Conservation (phyloP, 129 eudicot species). For the Rutidosis leptorrhynchoides region DNA sequence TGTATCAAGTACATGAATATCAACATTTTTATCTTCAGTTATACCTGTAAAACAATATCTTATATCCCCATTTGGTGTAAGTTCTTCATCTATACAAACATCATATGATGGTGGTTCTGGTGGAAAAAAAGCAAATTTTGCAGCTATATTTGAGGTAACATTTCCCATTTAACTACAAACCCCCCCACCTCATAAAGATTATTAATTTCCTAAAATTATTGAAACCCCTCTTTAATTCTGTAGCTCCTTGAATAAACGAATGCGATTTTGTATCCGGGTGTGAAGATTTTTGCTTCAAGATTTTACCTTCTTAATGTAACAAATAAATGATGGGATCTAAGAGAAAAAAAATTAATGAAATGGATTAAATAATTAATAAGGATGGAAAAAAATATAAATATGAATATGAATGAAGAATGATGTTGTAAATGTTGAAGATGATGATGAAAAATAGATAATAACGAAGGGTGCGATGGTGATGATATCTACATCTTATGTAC, state of each 20-base stretch:
- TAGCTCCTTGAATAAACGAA: slow-evolving; percentile 5
- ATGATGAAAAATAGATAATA: slow-evolving; percentile 35
- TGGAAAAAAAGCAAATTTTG: slow-evolving; percentile 96
- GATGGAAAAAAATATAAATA: background rate
- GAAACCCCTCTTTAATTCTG: slow-evolving; percentile 2
- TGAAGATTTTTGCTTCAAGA: background rate
- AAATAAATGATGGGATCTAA: slow-evolving; percentile 28
- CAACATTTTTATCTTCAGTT: slow-evolving; percentile 77
- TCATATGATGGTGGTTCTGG: slow-evolving; percentile 97
- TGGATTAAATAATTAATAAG: background rate
- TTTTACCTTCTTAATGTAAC: background rate
- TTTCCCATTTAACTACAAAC: slow-evolving; percentile 69
- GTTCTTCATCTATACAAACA: slow-evolving; percentile 56
- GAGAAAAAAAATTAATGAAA: background rate
- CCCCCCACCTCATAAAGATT: slow-evolving; percentile 48
- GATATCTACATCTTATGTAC: slow-evolving; percentile 26
- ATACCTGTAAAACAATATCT: slow-evolving; percentile 58
- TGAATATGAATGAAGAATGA: slow-evolving; percentile 26
- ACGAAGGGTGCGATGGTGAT: slow-evolving; percentile 36
- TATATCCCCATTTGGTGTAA: slow-evolving; percentile 37
- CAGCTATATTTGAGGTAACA: slow-evolving; percentile 90
- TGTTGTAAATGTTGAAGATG: slow-evolving; percentile 19
- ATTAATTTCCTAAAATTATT: slow-evolving; percentile 20
- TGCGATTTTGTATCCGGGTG: slow-evolving; percentile 9
- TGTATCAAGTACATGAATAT: slow-evolving; percentile 74